Conservation (phyloP, 2,329 filamentous ascomycete genomes). For the Aspergillus brasiliensis region DNA sequence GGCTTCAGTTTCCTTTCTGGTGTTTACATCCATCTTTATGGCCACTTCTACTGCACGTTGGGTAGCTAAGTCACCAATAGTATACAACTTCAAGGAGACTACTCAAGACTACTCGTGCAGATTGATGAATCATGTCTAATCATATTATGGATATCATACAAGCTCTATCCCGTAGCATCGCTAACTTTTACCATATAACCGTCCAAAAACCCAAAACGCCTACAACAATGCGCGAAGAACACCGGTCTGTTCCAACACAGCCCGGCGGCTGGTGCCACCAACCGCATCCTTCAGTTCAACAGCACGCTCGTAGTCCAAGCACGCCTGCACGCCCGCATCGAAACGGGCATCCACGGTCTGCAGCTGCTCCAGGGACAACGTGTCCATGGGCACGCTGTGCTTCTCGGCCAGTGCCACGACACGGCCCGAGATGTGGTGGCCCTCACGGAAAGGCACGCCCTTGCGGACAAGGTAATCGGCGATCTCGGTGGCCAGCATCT, state of each 20-base stretch:
- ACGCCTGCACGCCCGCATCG: conserved; percentile 67
- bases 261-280: conserved; percentile 74
- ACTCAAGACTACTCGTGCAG: no score
- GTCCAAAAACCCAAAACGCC: not conserved
- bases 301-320: conserved; percentile 79
- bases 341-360: conserved; percentile 70
- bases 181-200: conserved; percentile 1
- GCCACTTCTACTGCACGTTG: no score
- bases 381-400: conserved; percentile 67
- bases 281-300: conserved; percentile 77
- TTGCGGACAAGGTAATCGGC: conserved; percentile 53
- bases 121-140: not conserved
- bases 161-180: not conserved
- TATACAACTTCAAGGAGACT: no score
- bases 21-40: no score
- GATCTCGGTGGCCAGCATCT: conserved; percentile 72
- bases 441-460: conserved; percentile 74
- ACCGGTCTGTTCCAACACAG: conserved; percentile 69
- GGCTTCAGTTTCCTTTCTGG: no score
- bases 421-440: conserved; percentile 74
- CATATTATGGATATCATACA: not conserved
- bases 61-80: no score
- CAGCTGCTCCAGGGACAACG: conserved; percentile 67
- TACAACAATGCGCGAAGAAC: conserved; percentile 59
- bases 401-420: conserved; percentile 73